Conservation (phyloP, 495 filamentous ascomycete species). For the Annulohypoxylon maeteangense region DNA sequence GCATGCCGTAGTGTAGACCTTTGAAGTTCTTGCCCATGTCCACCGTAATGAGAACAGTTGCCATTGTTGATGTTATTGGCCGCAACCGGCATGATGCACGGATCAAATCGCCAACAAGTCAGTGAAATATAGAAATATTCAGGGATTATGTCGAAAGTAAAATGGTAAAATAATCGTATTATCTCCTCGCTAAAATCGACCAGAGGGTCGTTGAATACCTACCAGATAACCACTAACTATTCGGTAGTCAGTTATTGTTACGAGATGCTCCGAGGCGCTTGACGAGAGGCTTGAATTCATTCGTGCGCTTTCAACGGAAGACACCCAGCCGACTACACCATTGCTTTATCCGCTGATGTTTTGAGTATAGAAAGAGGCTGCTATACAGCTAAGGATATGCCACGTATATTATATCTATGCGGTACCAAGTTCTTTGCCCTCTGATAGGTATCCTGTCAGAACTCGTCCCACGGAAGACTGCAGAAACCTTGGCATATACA, state of each 20-base stretch:
- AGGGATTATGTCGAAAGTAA: neutral
- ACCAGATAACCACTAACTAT: slow-evolving; percentile 25
- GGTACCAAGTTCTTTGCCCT: slow-evolving; percentile 17
- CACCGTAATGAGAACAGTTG: neutral
- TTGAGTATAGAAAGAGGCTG: slow-evolving; percentile 29
- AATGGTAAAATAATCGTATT: neutral
- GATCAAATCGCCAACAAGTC: neutral
- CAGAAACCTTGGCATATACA: slow-evolving; percentile 28
- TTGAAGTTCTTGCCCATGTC: too few relatives aligned
- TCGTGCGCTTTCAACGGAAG: slow-evolving; percentile 32
- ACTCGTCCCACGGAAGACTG: slow-evolving; percentile 43
- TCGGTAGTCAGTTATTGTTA: slow-evolving; percentile 12
- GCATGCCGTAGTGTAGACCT: neutral
- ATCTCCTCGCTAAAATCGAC: neutral
- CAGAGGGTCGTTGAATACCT: neutral
- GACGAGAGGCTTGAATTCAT: neutral
- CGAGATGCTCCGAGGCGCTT: neutral
- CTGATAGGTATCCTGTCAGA: slow-evolving; percentile 31
- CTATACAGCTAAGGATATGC: slow-evolving; percentile 37
- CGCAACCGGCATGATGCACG: neutral
- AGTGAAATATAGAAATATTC: neutral
- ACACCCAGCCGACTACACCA: slow-evolving; percentile 15
- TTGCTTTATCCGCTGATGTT: slow-evolving; percentile 33
- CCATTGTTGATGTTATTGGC: neutral
- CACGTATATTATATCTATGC: slow-evolving; percentile 36